These are phyloP conservation scores for Sporothrix humicola DNA, from an alignment of 2,329 filamentous ascomycete genomes.

Conservation along the genomic window DNA sequence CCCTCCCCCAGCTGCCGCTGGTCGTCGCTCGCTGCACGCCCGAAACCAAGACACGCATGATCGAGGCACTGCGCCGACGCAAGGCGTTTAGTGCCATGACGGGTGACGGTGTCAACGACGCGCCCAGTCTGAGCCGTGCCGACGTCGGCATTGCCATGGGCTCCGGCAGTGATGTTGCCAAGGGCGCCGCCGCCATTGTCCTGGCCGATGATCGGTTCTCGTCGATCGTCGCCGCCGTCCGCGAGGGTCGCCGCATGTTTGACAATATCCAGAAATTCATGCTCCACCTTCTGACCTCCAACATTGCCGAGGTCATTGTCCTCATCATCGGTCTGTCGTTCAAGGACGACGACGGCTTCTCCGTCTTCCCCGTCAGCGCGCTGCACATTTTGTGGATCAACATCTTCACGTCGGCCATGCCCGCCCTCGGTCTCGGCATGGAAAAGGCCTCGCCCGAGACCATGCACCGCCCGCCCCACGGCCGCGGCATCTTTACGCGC, in stretches of 20 bases:
- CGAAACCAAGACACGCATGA: constrained; percentile 88
- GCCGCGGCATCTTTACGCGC: constrained; percentile 75
- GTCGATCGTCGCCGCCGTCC: constrained; percentile 80
- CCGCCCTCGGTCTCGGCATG: constrained; percentile 85
- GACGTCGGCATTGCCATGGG: constrained; percentile 93
- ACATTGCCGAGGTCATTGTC: constrained; percentile 82
- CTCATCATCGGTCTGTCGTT: constrained; percentile 82
- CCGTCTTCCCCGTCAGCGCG: constrained; percentile 84
- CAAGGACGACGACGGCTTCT: constrained; percentile 71
- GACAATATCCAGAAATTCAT: constrained; percentile 91
- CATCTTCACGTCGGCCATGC: constrained; percentile 86
- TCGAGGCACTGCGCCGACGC: constrained; percentile 81
- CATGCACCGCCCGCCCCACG: constrained; percentile 79
- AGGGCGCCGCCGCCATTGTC: constrained; percentile 81
- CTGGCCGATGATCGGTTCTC: constrained; percentile 89
- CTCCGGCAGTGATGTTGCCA: constrained; percentile 84
- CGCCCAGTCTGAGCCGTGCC: constrained; percentile 77
- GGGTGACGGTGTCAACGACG: constrained; percentile 86
- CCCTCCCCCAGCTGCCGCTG: constrained; percentile 73
- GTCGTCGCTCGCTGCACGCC: constrained; percentile 86
- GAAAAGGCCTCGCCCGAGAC: constrained; percentile 77
- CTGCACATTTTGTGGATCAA: constrained; percentile 94
- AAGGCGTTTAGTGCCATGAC: constrained; percentile 83
- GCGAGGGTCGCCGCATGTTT: constrained; percentile 83
- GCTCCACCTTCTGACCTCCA: constrained; percentile 77